Conservation (phyloP, 75 land plant species). For the Gnetum montanum region DNA sequence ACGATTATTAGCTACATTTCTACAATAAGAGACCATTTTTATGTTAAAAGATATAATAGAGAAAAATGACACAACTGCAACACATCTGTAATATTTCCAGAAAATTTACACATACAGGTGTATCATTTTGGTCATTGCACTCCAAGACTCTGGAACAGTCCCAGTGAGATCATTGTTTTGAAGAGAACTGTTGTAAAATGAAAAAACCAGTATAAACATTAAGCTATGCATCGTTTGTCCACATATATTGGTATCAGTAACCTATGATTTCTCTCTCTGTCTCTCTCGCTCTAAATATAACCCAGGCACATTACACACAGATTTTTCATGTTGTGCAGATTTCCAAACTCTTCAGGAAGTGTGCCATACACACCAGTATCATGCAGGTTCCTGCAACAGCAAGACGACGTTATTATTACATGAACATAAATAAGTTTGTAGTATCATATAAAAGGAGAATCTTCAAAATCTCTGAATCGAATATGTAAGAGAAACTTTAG, state of each 20-base stretch:
- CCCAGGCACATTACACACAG: background rate
- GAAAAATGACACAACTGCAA: background rate
- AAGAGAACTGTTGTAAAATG: background rate
- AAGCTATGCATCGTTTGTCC: too few relatives aligned
- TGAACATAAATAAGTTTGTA: too few relatives aligned
- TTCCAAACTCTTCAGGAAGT: slow-evolving; percentile 2
- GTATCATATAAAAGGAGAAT: too few relatives aligned
- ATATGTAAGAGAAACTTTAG: too few relatives aligned
- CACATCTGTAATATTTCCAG: background rate
- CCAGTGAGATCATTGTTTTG: background rate
- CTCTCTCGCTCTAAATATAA: background rate
- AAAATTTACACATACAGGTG: too few relatives aligned
- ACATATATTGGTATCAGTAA: background rate
- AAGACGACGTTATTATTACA: background rate
- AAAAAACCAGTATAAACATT: too few relatives aligned
- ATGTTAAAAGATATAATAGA: background rate
- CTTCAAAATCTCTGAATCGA: too few relatives aligned
- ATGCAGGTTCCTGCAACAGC: background rate
- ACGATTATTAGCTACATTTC: background rate
- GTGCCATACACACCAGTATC: background rate
- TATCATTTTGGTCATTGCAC: background rate
- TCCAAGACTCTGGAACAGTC: background rate
- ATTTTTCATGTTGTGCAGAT: slow-evolving; percentile 1
- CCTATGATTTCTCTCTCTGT: background rate
- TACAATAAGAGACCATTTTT: background rate